Evolutionary conservation across 495 filamentous ascomycete species (phyloP).

Genomic region (Xylaria cubensis): DNA sequence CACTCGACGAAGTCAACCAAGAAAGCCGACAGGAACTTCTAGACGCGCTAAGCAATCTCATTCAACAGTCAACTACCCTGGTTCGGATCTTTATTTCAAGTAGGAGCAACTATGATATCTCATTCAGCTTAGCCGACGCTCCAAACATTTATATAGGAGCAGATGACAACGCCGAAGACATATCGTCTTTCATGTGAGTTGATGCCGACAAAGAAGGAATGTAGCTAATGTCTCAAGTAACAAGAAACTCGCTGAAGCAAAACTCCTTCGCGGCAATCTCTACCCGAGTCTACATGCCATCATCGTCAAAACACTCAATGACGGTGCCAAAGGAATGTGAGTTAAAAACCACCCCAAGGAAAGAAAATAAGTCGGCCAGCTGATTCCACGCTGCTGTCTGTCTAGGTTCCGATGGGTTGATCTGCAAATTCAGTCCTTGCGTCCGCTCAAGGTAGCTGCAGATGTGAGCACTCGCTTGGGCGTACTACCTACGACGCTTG

Average conservation of each 20-base stretch:
- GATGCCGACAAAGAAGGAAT: too few relatives aligned
- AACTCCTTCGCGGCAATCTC: background rate
- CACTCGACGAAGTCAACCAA: slow-evolving; percentile 22
- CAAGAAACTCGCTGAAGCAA: background rate
- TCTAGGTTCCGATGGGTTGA: slow-evolving; percentile 27
- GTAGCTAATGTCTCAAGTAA: background rate
- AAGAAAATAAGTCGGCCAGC: background rate
- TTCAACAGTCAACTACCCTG: background rate
- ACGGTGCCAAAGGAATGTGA: slow-evolving; percentile 1
- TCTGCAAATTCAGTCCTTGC: slow-evolving; percentile 25
- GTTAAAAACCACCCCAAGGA: background rate
- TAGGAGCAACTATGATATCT: background rate
- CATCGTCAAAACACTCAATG: background rate
- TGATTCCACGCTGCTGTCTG: background rate
- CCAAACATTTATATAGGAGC: slow-evolving; percentile 6
- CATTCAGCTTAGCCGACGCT: background rate
- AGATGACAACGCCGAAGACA: slow-evolving; percentile 6
- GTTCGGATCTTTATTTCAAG: slow-evolving; percentile 8
- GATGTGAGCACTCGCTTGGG: slow-evolving; percentile 22
- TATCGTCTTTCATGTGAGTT: slow-evolving; percentile 1
- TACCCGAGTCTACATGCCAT: background rate
- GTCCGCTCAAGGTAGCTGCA: slow-evolving; percentile 21
- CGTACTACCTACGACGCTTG: background rate
- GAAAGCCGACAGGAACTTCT: slow-evolving; percentile 23
- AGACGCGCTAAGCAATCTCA: background rate